Percentiles rank a stretch among this genome's conserved stretches.
Evolutionary conservation across 352 stramenopile genomes (phyloP).

Genomic region (Pythium phragmiticola): DNA sequence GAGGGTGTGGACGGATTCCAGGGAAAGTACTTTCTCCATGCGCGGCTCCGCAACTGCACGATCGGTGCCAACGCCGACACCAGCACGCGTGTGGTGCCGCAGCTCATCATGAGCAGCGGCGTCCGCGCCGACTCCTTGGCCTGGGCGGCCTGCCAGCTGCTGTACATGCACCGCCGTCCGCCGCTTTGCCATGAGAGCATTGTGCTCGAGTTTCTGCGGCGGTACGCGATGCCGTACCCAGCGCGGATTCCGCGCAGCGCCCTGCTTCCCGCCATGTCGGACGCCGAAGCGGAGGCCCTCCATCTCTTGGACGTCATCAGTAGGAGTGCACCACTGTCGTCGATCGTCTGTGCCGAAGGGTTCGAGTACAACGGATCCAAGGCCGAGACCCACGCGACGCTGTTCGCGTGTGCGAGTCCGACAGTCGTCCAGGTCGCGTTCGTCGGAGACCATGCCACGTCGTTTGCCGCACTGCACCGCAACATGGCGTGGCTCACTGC

Average conservation of each 20-base stretch:
- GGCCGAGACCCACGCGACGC: constrained; percentile 32
- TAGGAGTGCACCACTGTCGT: constrained; percentile 42
- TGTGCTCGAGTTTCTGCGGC: constrained; percentile 41
- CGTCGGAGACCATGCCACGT: constrained; percentile 20
- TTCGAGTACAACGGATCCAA: constrained; percentile 34
- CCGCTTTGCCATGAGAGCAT: constrained; percentile 50
- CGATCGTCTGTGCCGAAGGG: constrained; percentile 48
- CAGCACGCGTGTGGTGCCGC: constrained; percentile 16
- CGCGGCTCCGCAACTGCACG: constrained; percentile 42
- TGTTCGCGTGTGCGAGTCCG: constrained; percentile 31
- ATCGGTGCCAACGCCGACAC: constrained; percentile 28
- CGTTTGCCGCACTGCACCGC: constrained; percentile 15
- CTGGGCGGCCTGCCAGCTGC: constrained; percentile 47
- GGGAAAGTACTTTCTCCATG: constrained; percentile 30
- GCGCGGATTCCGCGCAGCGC: constrained; percentile 6
- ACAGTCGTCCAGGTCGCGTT: constrained; percentile 15
- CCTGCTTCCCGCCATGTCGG: constrained; percentile 27
- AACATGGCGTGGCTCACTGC: constrained; percentile 23
- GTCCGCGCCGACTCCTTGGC: constrained; percentile 52
- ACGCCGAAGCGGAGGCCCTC: constrained; percentile 40
- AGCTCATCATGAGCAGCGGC: constrained; percentile 45
- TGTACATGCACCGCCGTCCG: constrained; percentile 45
- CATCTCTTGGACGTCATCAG: constrained; percentile 55
- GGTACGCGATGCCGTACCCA: constrained; percentile 31
- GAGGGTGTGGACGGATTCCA: constrained; percentile 31